These are phyloP conservation scores for Magnolia officinalis DNA, from an alignment of 164 flowering plant species.

Conservation along the genomic window DNA sequence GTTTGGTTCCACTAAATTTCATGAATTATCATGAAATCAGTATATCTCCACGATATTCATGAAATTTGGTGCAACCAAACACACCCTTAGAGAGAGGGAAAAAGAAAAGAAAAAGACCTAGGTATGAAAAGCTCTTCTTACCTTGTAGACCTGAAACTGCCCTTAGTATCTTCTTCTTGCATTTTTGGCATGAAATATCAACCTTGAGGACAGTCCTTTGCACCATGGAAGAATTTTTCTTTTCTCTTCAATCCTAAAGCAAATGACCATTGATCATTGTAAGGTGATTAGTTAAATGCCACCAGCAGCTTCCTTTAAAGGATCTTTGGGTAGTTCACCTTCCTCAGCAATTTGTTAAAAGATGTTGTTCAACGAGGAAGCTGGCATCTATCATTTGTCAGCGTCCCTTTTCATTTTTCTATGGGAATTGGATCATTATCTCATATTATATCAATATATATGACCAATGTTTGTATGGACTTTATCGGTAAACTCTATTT, in stretches of 20 bases:
- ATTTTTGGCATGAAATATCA: conserved; percentile 48
- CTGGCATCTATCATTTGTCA: conserved; percentile 7
- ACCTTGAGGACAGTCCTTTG: conserved; percentile 64
- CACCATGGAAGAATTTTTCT: conserved; percentile 31
- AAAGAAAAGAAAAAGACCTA: neutral
- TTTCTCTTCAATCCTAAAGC: neutral
- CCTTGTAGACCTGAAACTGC: conserved; percentile 52
- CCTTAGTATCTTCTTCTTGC: conserved; percentile 57
- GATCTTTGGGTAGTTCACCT: conserved; percentile 26
- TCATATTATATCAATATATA: neutral
- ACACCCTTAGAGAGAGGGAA: neutral
- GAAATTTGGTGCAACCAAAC: neutral
- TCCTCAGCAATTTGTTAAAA: neutral
- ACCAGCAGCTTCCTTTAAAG: neutral
- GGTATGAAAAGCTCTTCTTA: conserved; percentile 10
- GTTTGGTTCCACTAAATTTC: too few species aligned
- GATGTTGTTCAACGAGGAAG: conserved; percentile 4
- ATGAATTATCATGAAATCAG: too few species aligned
- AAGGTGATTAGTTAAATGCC: neutral
- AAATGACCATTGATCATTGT: neutral
- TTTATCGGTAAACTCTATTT: neutral
- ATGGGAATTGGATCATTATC: neutral
- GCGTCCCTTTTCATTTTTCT: neutral
- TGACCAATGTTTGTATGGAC: neutral
- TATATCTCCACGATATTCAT: neutral